Base-by-base conservation (phyloP, 1,284 basidiomycete genomes). In the Entoloma clypeatum region DNA sequence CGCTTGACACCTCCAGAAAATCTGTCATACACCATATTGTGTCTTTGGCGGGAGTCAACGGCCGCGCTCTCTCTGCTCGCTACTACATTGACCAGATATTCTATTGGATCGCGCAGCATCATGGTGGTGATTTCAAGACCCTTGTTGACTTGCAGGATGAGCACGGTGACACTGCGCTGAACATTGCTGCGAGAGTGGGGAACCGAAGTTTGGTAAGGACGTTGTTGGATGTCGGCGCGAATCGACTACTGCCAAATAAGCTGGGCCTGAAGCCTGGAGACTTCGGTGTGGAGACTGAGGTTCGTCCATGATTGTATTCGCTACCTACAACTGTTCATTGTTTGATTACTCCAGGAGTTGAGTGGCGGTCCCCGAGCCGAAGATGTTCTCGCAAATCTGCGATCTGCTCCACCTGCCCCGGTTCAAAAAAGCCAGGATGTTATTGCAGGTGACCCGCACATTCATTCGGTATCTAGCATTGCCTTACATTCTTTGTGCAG, bases 1-100 rank as follows among this genome's bases (percentile, higher is more conserved):
- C 93, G 9, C 72, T 97, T 34, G 96, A 99, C 63, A 86, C 86
- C 4, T 81, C 88, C n/a, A 81, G 82, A 49, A 86, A 90, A 51
- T 87, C 88, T 5, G 86, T 97, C 13, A 61, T 99, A n/a, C 96
- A 99, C 61, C 96, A 99, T 59, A 84, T 96, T 51, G 84, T 90
- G 17, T 81, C 92, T 41, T 75, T 95, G 3, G 93, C 94, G 1
- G 93, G 91, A 9, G 81, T 98, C 48, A 89, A 88, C 55, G 92
- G 92, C 4, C 80, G 95, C 28, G 87, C 86, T 0, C 70, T 80
- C 1, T 77, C 82, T 22, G 94, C 96, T 10, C 75, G 90, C 30
- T 93, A 95, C 64, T 99, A 99, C 61, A 78, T 99, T 48, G 91
- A 95, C 47, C 84, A 86, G 51, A 79, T 97, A 39, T 82, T 98